These are phyloP conservation scores for Trichosanthes cucumerina DNA, from an alignment of 306 rosid species.

Conservation along the genomic window DNA sequence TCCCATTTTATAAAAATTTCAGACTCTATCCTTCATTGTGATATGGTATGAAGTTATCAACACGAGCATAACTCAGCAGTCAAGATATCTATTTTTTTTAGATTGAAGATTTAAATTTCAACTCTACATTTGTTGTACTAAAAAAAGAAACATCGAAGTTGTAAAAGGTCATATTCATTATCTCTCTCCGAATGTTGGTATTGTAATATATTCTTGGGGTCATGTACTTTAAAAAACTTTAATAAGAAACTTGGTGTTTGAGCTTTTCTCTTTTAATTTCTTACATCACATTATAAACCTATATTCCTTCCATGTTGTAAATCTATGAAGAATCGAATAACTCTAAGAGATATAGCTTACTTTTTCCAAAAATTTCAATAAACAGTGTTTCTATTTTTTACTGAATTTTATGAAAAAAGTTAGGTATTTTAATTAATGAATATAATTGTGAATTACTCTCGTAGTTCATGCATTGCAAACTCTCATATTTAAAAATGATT, in stretches of 20 bases:
- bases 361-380: background rate
- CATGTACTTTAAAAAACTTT: background rate
- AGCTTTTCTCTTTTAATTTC: background rate
- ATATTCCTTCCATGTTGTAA: background rate
- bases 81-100: background rate
- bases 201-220: background rate
- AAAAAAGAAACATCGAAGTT: background rate
- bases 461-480: too few relatives aligned
- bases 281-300: background rate
- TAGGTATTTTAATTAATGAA: background rate
- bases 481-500: too few relatives aligned
- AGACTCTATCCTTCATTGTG: background rate
- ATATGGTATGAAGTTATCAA: background rate
- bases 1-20: background rate
- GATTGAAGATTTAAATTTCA: background rate
- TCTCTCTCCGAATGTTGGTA: background rate
- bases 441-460: background rate
- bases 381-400: background rate
- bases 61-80: background rate
- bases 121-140: background rate
- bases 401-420: background rate
- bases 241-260: background rate
- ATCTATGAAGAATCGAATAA: background rate
- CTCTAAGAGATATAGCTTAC: background rate
- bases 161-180: background rate